Evolutionary conservation across 2,329 filamentous ascomycete genomes (phyloP).

Genomic region (Calycina herbarum): DNA sequence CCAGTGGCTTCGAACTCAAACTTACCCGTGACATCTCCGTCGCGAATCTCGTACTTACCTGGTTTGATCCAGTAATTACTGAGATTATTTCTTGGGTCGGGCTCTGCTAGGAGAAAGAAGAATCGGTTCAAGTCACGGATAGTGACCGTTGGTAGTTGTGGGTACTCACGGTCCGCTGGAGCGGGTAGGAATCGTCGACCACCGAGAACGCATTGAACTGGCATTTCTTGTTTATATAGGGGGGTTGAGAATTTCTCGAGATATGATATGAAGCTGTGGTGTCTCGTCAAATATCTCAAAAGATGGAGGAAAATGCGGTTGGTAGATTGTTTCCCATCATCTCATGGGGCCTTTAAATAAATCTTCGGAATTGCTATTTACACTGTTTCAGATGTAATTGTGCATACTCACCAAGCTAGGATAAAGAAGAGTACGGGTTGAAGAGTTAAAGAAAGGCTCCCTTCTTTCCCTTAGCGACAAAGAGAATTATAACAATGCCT

Average conservation of each 20-base stretch:
- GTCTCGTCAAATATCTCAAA: not conserved
- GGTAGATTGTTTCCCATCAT: not conserved
- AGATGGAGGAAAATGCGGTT: not conserved
- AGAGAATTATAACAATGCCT: not conserved
- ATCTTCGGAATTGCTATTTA: not conserved
- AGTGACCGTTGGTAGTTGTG: not conserved
- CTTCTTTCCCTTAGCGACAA: not conserved
- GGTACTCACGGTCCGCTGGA: not conserved
- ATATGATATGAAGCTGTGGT: not conserved
- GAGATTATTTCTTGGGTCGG: not conserved
- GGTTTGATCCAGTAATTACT: not conserved
- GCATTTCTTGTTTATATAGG: not conserved
- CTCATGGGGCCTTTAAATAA: not conserved
- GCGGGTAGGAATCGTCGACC: not conserved
- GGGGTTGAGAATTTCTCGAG: not conserved
- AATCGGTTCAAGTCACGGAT: not conserved
- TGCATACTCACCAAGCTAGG: not conserved
- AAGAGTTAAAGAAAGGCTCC: not conserved
- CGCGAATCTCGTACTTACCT: not conserved
- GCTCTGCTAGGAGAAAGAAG: not conserved
- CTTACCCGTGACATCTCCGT: not conserved
- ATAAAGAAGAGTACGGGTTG: not conserved
- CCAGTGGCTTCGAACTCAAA: not conserved
- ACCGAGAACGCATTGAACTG: not conserved
- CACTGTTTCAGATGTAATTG: not conserved